Base-by-base conservation (phyloP, 306 rosid genomes). In the Medicago truncatula region DNA sequence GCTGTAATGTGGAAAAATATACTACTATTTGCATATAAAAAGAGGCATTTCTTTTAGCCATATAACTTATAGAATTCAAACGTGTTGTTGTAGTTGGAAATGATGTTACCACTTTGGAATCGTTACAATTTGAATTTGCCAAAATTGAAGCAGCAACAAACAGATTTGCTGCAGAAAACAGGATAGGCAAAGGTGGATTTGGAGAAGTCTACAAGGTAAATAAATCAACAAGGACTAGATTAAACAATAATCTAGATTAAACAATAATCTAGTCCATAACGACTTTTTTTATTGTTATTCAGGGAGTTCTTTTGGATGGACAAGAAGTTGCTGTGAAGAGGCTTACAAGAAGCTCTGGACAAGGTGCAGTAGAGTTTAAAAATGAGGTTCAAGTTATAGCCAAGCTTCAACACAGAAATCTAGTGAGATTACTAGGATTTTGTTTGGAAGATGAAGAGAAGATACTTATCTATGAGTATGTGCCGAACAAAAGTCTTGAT, bases 311-410 rank as follows among this genome's bases (percentile, higher is more conserved):
- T 47, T 10, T 83, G 0, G 23, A 81, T 78, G 87, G 87, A 25
- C 83, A 81, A 83, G 80, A 81, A 41, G 70, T 91, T 39, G 97
- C 97, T 28, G 93, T 91, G 63, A 89, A 91, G 64, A 87, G 93
- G 80, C 85, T 89, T 39, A 79, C 82, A 9, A 61, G n/a, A 28
- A 60, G 67, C 16, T 87, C 93, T 12, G 23, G 47, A 7, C 97
- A 91, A 83, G 93, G 90, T 15, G 18, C 67, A 1, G 46, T 13
- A 18, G 89, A 91, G 80, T 88, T 91, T 73, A 87, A 82, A 69
- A 88, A 84, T 59, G 96, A 91, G 73, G 80, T 85, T 52, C 58
- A 80, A 28, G 25, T 91, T 38, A 80, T 91, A 21, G 93, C 90
- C 5, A 83, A 84, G 52, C 92, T 89, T 60, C 88, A 87, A 62